These are phyloP conservation scores for Agaricus bisporus DNA, from an alignment of 768 basidiomycete species.

Conservation along the genomic window DNA sequence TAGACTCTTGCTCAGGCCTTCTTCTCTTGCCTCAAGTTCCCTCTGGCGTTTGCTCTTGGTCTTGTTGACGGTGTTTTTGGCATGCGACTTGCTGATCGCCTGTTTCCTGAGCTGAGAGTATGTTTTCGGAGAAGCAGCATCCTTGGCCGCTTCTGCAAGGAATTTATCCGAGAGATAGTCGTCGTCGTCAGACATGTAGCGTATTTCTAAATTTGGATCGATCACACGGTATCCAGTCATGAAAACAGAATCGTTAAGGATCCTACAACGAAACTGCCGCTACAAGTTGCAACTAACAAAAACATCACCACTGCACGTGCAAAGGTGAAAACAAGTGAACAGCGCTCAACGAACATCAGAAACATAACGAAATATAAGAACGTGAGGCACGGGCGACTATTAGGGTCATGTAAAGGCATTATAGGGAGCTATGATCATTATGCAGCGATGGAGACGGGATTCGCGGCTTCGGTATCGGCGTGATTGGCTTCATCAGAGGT, in stretches of 20 bases:
- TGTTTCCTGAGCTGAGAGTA: slow-evolving; percentile 71
- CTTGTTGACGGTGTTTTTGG: slow-evolving; percentile 65
- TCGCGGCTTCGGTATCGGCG: slow-evolving; percentile 21
- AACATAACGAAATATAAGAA: slow-evolving; percentile 16
- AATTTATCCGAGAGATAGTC: slow-evolving; percentile 91
- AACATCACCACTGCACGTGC: slow-evolving; percentile 37
- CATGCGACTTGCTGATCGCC: slow-evolving; percentile 45
- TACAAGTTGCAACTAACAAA: slow-evolving; percentile 21
- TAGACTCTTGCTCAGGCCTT: slow-evolving; percentile 73
- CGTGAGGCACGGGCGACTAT: slow-evolving; percentile 16
- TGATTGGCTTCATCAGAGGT: slow-evolving; percentile 34
- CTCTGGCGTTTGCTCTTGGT: slow-evolving; percentile 60
- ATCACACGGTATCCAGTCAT: neutral
- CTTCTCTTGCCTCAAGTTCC: slow-evolving; percentile 70
- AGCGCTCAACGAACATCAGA: slow-evolving; percentile 19
- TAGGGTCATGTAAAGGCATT: slow-evolving; percentile 17
- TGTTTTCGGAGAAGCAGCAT: slow-evolving; percentile 43
- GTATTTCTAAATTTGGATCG: slow-evolving; percentile 5
- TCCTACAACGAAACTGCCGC: slow-evolving; percentile 23
- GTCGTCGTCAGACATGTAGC: slow-evolving; percentile 67
- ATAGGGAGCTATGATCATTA: slow-evolving; percentile 19
- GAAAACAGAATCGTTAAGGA: slow-evolving; percentile 22
- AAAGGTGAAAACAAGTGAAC: slow-evolving; percentile 16
- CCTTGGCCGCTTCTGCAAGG: slow-evolving; percentile 36
- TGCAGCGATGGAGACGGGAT: slow-evolving; percentile 23